Percentiles rank a stretch among this genome's conserved stretches.
phyloP scores from a whole-genome alignment of 441 rosid species.

The Brassica hybrid region DNA sequence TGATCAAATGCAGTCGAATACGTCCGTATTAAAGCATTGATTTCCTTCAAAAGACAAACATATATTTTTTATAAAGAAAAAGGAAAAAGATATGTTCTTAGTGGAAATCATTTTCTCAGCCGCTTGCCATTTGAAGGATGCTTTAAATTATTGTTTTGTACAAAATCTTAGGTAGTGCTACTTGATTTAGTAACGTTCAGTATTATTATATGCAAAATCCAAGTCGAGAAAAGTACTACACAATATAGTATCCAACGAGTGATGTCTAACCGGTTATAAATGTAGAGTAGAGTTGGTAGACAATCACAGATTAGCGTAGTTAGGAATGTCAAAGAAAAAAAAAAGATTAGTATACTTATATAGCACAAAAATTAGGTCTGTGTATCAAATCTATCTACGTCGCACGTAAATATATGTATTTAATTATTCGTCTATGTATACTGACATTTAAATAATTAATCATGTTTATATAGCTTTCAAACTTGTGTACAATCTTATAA shows the following conservation, averaged over 20 bases:
- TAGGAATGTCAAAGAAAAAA: neutral
- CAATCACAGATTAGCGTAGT: neutral
- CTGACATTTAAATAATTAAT: neutral
- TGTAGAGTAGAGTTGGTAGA: constrained; percentile 1
- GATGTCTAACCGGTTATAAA: neutral
- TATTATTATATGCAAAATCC: constrained; percentile 28
- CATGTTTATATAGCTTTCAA: neutral
- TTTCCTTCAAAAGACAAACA: constrained; percentile 1
- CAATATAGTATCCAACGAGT: constrained; percentile 13
- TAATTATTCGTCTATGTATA: neutral
- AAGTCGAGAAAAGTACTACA: neutral
- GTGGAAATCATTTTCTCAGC: neutral
- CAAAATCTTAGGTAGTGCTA: constrained; percentile 33
- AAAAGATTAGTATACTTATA: neutral
- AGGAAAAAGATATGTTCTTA: too few relatives aligned
- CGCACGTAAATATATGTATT: too few relatives aligned
- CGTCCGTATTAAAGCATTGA: constrained; percentile 25
- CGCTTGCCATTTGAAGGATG: constrained; percentile 32
- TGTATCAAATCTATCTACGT: too few relatives aligned
- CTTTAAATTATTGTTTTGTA: constrained; percentile 12
- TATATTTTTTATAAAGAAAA: too few relatives aligned
- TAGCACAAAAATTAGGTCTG: too few relatives aligned
- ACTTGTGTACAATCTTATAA: neutral
- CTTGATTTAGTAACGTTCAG: constrained; percentile 33
- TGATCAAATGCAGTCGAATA: constrained; percentile 5